Evolutionary conservation across 768 basidiomycete species (phyloP), one percentile per base, ranked within the genome.

Genomic region (Kwoniella dendrophila): DNA sequence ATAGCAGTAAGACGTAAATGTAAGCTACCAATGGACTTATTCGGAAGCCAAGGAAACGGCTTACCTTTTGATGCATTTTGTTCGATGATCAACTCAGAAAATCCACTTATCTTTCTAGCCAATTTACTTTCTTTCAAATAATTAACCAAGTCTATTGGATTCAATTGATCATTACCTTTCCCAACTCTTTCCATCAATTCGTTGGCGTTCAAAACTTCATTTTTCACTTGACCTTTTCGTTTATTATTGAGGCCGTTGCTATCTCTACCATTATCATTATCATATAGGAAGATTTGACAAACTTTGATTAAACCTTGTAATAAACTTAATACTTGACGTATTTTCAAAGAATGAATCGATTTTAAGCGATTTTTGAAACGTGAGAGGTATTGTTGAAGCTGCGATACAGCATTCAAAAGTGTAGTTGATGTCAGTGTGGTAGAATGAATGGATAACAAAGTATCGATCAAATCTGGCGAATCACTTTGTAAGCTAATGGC

Each of bases 371-470:
- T 86, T 38, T 85, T 85, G 77, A 96, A 97, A 53, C 86, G 86
- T 3, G 84, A 78, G 10, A 92, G 82, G 79, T 98, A 98, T 29
- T 82, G 82, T 26, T 83, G 83, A 12, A 96, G 86, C 80, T 97
- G 94, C 24, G 83, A 81, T 3, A 89, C 80, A 0, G 92, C 90
- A 2, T 81, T 82, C 1, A 80, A 72, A 16, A 98, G 81, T 8
- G 82, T 85, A 0, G 78, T 63, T 12, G 83, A 82, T 4, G 88
- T 82, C 2, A 97, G 81, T 4, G 84, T 81, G 27, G 86, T 82
- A 1, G 90, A 90, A 57, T 95, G 90, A 30, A 96, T 82, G 0
- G 91, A 89, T 8, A 99, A 84, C 1, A 99, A 81, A 0, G 93
- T 92, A 20, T 92, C 87, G 70, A 94, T 92, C 50, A 96, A 80